Evolutionary conservation across 257 asterid species (phyloP).

Genomic region (Rhazya stricta): DNA sequence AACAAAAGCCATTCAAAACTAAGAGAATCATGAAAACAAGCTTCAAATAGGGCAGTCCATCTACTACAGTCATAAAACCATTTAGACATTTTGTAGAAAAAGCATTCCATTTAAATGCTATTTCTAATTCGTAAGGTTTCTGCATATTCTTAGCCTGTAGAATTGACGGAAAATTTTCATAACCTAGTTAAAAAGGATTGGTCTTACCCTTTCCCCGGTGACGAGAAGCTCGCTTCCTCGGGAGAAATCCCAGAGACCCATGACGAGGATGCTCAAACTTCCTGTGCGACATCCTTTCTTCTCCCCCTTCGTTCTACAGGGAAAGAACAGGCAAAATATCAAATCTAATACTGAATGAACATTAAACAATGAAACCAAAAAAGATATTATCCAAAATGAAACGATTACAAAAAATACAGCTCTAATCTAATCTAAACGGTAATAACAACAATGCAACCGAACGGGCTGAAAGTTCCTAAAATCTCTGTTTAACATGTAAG

Average conservation of each 20-base stretch:
- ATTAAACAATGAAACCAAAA: neutral
- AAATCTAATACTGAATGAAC: neutral
- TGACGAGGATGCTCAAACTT: slow-evolving; percentile 96
- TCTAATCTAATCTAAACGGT: neutral
- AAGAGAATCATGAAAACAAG: neutral
- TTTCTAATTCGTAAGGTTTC: neutral
- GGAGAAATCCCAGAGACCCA: slow-evolving; percentile 93
- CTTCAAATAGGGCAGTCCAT: neutral
- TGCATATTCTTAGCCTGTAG: neutral
- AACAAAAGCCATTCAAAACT: neutral
- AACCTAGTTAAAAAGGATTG: no score
- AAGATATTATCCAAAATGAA: neutral
- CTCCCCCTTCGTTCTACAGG: neutral
- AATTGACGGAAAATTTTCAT: no score
- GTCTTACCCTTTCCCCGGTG: slow-evolving; percentile 77
- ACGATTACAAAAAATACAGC: neutral
- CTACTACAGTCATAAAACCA: neutral
- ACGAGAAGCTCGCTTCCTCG: slow-evolving; percentile 82
- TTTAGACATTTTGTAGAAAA: neutral
- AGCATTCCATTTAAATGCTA: neutral
- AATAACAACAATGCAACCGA: neutral
- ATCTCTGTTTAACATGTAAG: neutral
- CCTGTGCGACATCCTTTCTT: slow-evolving; percentile 73
- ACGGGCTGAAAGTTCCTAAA: neutral
- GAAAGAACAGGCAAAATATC: neutral